These are phyloP conservation scores for Pulveroboletus ravenelii DNA, from an alignment of 768 basidiomycete genomes.

Conservation along the genomic window DNA sequence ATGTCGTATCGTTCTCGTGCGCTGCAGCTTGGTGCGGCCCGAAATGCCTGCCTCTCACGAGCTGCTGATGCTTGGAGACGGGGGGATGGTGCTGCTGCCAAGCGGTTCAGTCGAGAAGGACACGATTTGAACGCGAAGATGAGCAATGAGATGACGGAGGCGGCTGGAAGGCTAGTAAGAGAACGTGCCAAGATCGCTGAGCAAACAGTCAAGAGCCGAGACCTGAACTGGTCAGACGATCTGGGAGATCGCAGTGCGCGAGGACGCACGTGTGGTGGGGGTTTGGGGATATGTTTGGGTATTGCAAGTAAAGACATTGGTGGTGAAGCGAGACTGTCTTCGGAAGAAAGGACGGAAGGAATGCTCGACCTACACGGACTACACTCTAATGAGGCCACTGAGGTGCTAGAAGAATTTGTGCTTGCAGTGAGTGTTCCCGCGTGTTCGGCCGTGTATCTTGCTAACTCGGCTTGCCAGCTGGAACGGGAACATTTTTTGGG, in stretches of 20 bases:
- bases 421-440: constrained; percentile 59
- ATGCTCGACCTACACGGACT: constrained; percentile 90
- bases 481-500: constrained; percentile 88
- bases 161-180: constrained; percentile 78
- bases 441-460: neutral
- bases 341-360: constrained; percentile 88
- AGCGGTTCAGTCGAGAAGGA: constrained; percentile 90
- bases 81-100: constrained; percentile 93
- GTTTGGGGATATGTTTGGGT: constrained; percentile 85
- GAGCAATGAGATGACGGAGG: constrained; percentile 77
- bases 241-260: constrained; percentile 68
- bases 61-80: constrained; percentile 96
- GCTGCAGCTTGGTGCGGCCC: constrained; percentile 85
- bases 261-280: constrained; percentile 74
- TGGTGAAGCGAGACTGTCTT: constrained; percentile 52
- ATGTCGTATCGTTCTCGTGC: constrained; percentile 86
- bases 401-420: constrained; percentile 86
- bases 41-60: constrained; percentile 90
- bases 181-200: constrained; percentile 76
- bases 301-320: constrained; percentile 57
- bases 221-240: constrained; percentile 79
- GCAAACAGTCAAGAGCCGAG: constrained; percentile 67
- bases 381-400: constrained; percentile 89
- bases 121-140: constrained; percentile 92
- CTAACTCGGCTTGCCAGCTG: constrained; percentile 44